Conservation (phyloP, 2,329 filamentous ascomycete species). For the Fusarium camptoceras region DNA sequence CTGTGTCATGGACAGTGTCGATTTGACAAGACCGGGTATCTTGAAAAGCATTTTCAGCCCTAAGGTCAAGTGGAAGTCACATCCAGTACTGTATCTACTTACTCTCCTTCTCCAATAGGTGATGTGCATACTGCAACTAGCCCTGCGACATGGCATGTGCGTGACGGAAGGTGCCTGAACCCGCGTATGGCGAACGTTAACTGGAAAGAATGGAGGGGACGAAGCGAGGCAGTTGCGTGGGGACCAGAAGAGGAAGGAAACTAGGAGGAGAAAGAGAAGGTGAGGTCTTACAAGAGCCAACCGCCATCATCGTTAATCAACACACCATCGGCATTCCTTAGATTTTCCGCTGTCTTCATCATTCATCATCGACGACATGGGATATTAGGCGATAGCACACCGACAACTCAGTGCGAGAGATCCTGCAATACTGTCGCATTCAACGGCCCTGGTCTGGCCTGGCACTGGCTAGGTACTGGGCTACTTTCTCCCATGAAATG, state of each 20-base stretch:
- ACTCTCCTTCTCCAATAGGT: constrained; percentile 32
- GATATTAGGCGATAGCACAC: not conserved
- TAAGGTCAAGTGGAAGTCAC: constrained; percentile 24
- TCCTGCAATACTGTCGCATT: constrained; percentile 23
- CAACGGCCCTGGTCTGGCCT: constrained; percentile 3
- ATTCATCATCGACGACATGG: constrained; percentile 10
- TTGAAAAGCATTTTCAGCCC: constrained; percentile 33
- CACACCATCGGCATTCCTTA: constrained; percentile 6
- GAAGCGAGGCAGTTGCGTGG: constrained; percentile 25
- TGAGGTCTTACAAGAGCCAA: constrained; percentile 30
- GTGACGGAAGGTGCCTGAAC: constrained; percentile 32
- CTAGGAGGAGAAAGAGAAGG: constrained; percentile 6
- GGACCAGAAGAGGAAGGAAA: constrained; percentile 39
- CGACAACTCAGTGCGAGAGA: constrained; percentile 30
- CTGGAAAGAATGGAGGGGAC: constrained; percentile 34
- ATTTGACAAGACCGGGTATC: constrained; percentile 9
- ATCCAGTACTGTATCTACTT: not conserved
- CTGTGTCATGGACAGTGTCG: constrained; percentile 22
- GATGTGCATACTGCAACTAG: constrained; percentile 41
- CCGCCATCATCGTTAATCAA: not conserved
- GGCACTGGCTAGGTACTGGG: not conserved
- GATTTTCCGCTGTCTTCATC: constrained; percentile 3
- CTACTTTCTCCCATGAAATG: constrained; percentile 7
- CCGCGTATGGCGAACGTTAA: constrained; percentile 39
- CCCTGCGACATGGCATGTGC: constrained; percentile 35